Conservation (phyloP, 257 asterid genomes). For the Cynanchum wilfordii region DNA sequence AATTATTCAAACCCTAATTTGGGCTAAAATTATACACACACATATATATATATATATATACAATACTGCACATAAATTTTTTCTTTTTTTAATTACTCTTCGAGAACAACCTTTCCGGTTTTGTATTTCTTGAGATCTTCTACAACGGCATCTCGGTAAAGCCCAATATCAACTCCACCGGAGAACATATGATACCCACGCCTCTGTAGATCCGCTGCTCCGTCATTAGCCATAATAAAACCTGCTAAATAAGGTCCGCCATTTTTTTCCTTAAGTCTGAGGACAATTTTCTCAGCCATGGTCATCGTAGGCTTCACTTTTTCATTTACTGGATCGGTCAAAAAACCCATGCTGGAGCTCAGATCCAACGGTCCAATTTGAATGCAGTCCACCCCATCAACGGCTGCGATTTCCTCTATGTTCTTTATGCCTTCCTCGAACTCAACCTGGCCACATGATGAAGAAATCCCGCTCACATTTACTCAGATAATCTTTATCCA, state of each 20-base stretch:
- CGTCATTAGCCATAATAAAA: constrained; percentile 20
- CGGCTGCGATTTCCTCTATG: constrained; percentile 7
- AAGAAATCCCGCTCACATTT: constrained; percentile 14
- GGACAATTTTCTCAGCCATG: constrained; percentile 6
- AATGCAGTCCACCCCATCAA: constrained; percentile 20
- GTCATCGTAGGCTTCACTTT: constrained; percentile 13
- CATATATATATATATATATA: too few relatives aligned
- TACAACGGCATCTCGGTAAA: constrained; percentile 2
- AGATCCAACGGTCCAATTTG: constrained; percentile 24
- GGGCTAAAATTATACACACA: too few relatives aligned
- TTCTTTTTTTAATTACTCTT: neutral
- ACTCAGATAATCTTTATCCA: constrained; percentile 10
- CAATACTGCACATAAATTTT: neutral
- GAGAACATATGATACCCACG: constrained; percentile 18
- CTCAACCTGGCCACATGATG: constrained; percentile 25
- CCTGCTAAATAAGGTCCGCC: constrained; percentile 19
- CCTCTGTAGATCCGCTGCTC: constrained; percentile 11
- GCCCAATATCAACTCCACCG: constrained; percentile 22
- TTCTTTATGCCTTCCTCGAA: constrained; percentile 11
- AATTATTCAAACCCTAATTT: too few relatives aligned
- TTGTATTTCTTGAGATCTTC: constrained; percentile 17
- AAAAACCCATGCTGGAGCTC: constrained; percentile 16
- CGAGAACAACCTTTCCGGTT: constrained; percentile 3
- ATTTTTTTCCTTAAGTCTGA: constrained; percentile 7
- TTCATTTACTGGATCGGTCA: constrained; percentile 13